phyloP scores from a whole-genome alignment of 2,329 filamentous ascomycete genomes.

The Claviceps pusilla region DNA sequence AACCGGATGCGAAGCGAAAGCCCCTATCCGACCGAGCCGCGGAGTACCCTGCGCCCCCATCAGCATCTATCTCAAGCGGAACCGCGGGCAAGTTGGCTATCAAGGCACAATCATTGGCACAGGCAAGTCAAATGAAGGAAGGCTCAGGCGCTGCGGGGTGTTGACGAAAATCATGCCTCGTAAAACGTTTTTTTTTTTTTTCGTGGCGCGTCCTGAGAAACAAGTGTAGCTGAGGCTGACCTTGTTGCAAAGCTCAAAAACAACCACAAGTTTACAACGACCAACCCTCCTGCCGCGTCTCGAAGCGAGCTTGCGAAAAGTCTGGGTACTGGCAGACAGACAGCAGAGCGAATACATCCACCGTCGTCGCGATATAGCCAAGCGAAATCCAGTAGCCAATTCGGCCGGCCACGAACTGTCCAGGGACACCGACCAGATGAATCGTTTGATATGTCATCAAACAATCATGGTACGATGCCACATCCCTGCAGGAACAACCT shows the following conservation, averaged over 20 bases:
- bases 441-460: slow-evolving; percentile 19
- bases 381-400: slow-evolving; percentile 26
- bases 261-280: slow-evolving; percentile 26
- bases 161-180: neutral
- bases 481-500: slow-evolving; percentile 6
- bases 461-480: slow-evolving; percentile 21
- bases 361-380: slow-evolving; percentile 35
- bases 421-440: slow-evolving; percentile 26
- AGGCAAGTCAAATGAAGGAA: slow-evolving; percentile 9
- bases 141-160: neutral
- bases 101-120: slow-evolving; percentile 28
- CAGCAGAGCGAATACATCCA: slow-evolving; percentile 34
- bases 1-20: slow-evolving; percentile 46
- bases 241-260: slow-evolving; percentile 18
- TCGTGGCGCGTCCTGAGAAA: no score
- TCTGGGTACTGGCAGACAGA: slow-evolving; percentile 37
- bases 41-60: slow-evolving; percentile 29
- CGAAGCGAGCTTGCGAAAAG: slow-evolving; percentile 41
- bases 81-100: slow-evolving; percentile 23
- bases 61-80: slow-evolving; percentile 19
- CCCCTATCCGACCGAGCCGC: slow-evolving; percentile 39
- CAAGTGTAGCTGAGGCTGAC: neutral
- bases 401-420: slow-evolving; percentile 23
- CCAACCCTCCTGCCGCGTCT: slow-evolving; percentile 9
- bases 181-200: no score